phyloP scores from a whole-genome alignment of 306 rosid species.

The Astragalus membranaceus region DNA sequence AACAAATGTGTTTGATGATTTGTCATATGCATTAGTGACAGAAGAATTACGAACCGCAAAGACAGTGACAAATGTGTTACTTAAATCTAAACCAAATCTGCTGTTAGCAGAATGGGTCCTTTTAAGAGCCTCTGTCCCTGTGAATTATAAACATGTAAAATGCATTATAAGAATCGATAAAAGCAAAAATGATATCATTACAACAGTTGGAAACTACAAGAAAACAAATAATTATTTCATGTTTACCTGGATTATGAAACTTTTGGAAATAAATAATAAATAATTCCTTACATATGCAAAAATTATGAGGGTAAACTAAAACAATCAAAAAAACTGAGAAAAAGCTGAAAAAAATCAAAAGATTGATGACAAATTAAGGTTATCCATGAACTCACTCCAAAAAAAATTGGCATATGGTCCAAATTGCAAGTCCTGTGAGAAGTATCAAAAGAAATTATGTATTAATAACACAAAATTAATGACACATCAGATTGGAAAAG shows the following conservation, averaged over 20 bases:
- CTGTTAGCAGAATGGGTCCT: conserved; percentile 35
- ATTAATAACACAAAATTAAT: background rate
- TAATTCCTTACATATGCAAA: background rate
- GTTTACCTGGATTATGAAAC: background rate
- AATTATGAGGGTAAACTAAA: background rate
- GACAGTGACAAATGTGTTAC: conserved; percentile 63
- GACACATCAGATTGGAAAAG: background rate
- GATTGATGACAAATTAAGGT: conserved; percentile 3
- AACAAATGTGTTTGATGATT: conserved; percentile 44
- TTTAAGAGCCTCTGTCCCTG: conserved; percentile 83
- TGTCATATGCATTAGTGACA: conserved; percentile 24
- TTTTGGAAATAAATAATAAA: background rate
- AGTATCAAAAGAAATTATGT: background rate
- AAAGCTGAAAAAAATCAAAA: background rate
- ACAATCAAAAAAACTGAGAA: background rate
- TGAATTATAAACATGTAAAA: conserved; percentile 7
- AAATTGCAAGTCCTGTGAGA: background rate
- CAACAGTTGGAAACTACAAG: background rate
- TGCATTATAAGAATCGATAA: background rate
- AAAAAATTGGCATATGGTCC: background rate
- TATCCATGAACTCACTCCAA: background rate
- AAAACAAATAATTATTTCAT: too few species aligned
- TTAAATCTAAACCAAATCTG: conserved; percentile 23
- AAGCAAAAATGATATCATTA: background rate
- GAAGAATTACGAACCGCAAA: conserved; percentile 69